These are phyloP conservation scores for Beauveria rudraprayagi DNA, from an alignment of 2,329 filamentous ascomycete species.

Conservation along the genomic window DNA sequence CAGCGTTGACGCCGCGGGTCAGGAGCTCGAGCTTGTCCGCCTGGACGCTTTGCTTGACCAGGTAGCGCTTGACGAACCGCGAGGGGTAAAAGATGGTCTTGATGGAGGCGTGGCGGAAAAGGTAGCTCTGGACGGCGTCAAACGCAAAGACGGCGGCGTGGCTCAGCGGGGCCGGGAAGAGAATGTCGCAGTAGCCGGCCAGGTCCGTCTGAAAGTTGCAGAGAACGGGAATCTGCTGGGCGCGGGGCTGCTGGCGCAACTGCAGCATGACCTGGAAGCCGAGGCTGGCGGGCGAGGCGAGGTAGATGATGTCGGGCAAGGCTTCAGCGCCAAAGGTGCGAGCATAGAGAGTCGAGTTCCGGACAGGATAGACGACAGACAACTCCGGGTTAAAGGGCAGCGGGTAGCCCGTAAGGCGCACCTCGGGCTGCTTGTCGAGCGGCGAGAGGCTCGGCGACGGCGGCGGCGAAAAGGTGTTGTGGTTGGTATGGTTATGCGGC, in stretches of 20 bases:
- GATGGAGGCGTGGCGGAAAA: constrained; percentile 54
- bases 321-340: constrained; percentile 45
- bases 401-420: constrained; percentile 56
- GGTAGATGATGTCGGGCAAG: constrained; percentile 58
- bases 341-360: constrained; percentile 52
- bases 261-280: constrained; percentile 67
- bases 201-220: constrained; percentile 68
- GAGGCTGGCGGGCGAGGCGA: constrained; percentile 60
- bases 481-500: constrained; percentile 47
- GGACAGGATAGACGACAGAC: constrained; percentile 61
- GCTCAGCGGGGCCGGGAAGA: constrained; percentile 58
- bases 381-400: constrained; percentile 65
- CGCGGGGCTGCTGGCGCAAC: constrained; percentile 48
- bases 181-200: constrained; percentile 58
- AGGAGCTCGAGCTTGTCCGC: constrained; percentile 50
- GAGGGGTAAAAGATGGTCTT: constrained; percentile 64
- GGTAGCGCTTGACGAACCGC: constrained; percentile 52
- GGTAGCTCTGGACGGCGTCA: constrained; percentile 54
- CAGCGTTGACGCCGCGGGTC: constrained; percentile 57
- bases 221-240: constrained; percentile 50
- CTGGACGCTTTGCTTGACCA: constrained; percentile 49
- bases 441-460: constrained; percentile 25
- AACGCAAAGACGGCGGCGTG: constrained; percentile 54
- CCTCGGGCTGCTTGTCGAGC: constrained; percentile 34
- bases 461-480: constrained; percentile 45